These are phyloP conservation scores for Physaria fendleri DNA, from an alignment of 345 rosid genomes.

Conservation along the genomic window DNA sequence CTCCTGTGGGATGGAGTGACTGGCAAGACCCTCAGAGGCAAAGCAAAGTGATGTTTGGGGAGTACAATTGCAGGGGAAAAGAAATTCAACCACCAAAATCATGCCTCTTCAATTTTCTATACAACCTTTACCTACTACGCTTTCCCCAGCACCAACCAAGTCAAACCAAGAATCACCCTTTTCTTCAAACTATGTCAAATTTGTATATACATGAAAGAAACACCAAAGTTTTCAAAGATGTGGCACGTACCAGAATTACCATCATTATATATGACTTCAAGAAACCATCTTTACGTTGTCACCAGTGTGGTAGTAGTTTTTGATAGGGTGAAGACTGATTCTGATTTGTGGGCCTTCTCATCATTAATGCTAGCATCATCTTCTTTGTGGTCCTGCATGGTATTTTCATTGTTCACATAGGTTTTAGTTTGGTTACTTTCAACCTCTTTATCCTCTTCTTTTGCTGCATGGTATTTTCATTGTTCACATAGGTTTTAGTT, in stretches of 20 bases:
- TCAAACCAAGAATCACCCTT: constrained; percentile 27
- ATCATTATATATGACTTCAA: constrained; percentile 23
- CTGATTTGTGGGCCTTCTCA: constrained; percentile 32
- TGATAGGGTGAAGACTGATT: constrained; percentile 32
- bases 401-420: constrained; percentile 27
- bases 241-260: constrained; percentile 28
- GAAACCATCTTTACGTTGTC: constrained; percentile 33
- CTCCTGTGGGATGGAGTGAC: too few relatives aligned
- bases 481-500: constrained; percentile 22
- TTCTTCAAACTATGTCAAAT: constrained; percentile 29
- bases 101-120: constrained; percentile 40
- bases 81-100: constrained; percentile 36
- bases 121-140: constrained; percentile 34
- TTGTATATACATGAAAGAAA: constrained; percentile 33
- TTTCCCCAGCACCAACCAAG: constrained; percentile 36
- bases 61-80: too few relatives aligned
- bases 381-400: constrained; percentile 25
- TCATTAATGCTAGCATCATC: constrained; percentile 25
- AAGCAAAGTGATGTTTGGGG: too few relatives aligned
- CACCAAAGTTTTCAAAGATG: constrained; percentile 8
- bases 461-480: constrained; percentile 26
- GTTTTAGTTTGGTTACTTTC: constrained; percentile 26
- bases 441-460: constrained; percentile 28
- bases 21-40: too few relatives aligned
- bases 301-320: constrained; percentile 39